Percentiles rank a stretch among this genome's conserved stretches.
Evolutionary conservation across 1,284 basidiomycete species (phyloP).

Genomic region (Sanguinoderma infundibulare): DNA sequence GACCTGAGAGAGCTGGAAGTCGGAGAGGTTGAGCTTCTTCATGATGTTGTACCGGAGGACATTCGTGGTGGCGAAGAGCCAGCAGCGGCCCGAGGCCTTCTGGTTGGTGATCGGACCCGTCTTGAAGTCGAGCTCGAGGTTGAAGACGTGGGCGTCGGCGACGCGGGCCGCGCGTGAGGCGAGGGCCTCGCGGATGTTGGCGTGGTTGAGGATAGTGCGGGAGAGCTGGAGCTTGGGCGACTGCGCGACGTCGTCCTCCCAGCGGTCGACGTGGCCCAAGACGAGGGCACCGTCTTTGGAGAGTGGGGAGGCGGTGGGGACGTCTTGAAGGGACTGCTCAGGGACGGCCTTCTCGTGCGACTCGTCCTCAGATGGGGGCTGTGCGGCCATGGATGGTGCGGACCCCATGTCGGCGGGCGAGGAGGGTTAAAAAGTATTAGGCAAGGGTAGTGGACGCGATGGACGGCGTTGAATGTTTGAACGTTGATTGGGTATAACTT

Average conservation of each 20-base stretch:
- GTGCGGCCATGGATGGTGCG: slow-evolving; percentile 46
- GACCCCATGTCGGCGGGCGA: slow-evolving; percentile 50
- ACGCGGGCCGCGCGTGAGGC: slow-evolving; percentile 67
- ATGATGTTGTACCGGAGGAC: slow-evolving; percentile 84
- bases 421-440: background rate
- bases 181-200: slow-evolving; percentile 71
- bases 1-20: slow-evolving; percentile 90
- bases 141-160: slow-evolving; percentile 84
- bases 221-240: slow-evolving; percentile 77
- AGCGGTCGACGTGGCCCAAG: slow-evolving; percentile 57
- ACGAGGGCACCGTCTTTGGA: slow-evolving; percentile 63
- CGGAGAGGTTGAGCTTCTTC: slow-evolving; percentile 83
- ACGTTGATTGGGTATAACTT: too few species aligned
- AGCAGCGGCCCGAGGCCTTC: slow-evolving; percentile 87
- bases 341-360: slow-evolving; percentile 38
- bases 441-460: background rate
- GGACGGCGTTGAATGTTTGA: too few species aligned
- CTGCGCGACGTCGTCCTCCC: slow-evolving; percentile 63
- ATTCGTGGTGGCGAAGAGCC: slow-evolving; percentile 93
- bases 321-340: slow-evolving; percentile 24
- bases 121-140: slow-evolving; percentile 79
- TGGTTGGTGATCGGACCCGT: slow-evolving; percentile 88
- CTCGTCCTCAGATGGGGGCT: slow-evolving; percentile 30
- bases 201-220: slow-evolving; percentile 80
- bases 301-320: slow-evolving; percentile 29